Percentiles rank a stretch among this genome's conserved stretches.
Conservation (phyloP, 164 flowering plant species). For the Hamamelis virginiana region DNA sequence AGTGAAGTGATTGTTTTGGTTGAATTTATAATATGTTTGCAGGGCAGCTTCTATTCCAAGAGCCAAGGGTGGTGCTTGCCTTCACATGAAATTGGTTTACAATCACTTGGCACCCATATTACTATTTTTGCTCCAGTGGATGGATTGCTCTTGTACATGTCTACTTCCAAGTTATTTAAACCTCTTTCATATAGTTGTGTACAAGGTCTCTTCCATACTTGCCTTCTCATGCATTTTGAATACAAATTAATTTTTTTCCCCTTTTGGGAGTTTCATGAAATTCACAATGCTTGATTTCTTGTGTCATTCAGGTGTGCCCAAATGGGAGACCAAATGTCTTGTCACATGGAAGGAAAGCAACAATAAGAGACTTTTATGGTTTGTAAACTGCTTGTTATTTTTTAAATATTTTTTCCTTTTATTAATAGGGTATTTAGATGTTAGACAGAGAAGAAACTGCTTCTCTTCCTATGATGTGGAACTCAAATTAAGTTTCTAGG, state of each 20-base stretch:
- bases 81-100: conserved; percentile 49
- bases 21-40: conserved; percentile 6
- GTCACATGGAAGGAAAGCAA: conserved; percentile 34
- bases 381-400: conserved; percentile 3
- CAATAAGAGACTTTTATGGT: conserved; percentile 40
- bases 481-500: too few relatives aligned
- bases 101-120: conserved; percentile 40
- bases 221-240: neutral
- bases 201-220: conserved; percentile 27
- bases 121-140: conserved; percentile 45
- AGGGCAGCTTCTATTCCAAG: conserved; percentile 54
- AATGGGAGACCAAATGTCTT: conserved; percentile 28
- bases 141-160: conserved; percentile 45
- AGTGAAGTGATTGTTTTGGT: neutral
- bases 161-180: conserved; percentile 36
- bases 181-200: conserved; percentile 40
- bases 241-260: neutral
- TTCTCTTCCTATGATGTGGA: neutral
- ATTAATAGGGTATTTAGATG: neutral
- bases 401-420: neutral
- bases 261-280: neutral
- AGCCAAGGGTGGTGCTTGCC: conserved; percentile 35
- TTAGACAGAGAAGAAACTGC: neutral
- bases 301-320: conserved; percentile 20
- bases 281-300: neutral